These are phyloP conservation scores for Linnemannia hyalina DNA, from an alignment of 192 early-diverging fungal genomes.

Conservation along the genomic window DNA sequence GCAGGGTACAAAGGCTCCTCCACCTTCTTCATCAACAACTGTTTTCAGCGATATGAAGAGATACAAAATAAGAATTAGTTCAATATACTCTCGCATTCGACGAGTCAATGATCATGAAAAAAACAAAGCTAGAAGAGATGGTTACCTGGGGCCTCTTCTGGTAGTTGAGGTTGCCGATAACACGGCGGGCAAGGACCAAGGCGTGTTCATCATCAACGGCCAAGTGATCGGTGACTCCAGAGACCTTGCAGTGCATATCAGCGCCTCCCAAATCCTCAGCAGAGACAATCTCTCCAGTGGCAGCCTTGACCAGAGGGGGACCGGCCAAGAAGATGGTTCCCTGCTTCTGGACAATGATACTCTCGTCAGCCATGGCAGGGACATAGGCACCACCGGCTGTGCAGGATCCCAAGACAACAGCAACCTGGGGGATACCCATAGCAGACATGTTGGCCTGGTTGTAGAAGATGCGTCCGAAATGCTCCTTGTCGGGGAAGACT, in stretches of 20 bases:
- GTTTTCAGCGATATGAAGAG: not conserved
- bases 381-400: slow-evolving; percentile 98
- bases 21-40: slow-evolving; percentile 62
- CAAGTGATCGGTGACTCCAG: slow-evolving; percentile 96
- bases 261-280: slow-evolving; percentile 96
- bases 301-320: slow-evolving; percentile 95
- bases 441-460: slow-evolving; percentile 89
- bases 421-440: slow-evolving; percentile 92
- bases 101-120: not conserved
- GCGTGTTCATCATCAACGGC: slow-evolving; percentile 92
- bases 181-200: slow-evolving; percentile 82
- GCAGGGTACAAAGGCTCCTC: slow-evolving; percentile 87
- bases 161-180: slow-evolving; percentile 90
- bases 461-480: slow-evolving; percentile 97
- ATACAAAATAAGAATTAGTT: not conserved
- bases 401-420: slow-evolving; percentile 97
- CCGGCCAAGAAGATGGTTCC: slow-evolving; percentile 98
- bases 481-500: slow-evolving; percentile 95
- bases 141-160: slow-evolving; percentile 72
- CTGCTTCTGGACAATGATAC: slow-evolving; percentile 94
- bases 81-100: not conserved
- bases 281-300: slow-evolving; percentile 94
- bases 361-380: slow-evolving; percentile 98
- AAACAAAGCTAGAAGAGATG: not conserved
- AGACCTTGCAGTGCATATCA: slow-evolving; percentile 92